Base-by-base conservation (phyloP, 192 early-diverging fungal genomes). In the Linnemannia hyalina region DNA sequence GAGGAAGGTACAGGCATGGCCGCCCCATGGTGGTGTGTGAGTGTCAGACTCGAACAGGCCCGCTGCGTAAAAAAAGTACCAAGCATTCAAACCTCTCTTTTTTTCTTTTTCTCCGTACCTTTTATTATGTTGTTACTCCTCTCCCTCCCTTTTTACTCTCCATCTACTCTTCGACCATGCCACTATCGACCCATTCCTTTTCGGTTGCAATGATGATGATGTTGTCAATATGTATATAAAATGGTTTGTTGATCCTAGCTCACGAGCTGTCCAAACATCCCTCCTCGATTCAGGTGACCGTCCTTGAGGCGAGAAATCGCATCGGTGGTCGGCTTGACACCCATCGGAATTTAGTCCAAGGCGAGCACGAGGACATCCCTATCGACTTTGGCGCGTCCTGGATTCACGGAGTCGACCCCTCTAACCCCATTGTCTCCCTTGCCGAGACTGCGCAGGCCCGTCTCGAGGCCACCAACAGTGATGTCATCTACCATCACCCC, bases 301-400 rank as follows among this genome's bases (percentile, higher is more conserved):
- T 86, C 29, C 79, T 86, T 26, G 84, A 86, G 68, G 84, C 84
- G 26, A 86, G 80, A 57, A 81, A 81, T 63, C 84, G 84, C 65
- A 76, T 86, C 38, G 84, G 84, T 3, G 84, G 84, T 10, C 72
- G 84, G 18, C 74, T 86, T n/a, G 79, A 86, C 72, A 86, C 84
- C 40, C 84, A 76, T 54, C 78, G 78, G 26, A 80, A 86, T 63
- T 72, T 86, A 23, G 38, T 81, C 42, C 36, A 75, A 23, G 74
- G 75, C 23, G 75, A 76, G 20, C 75, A 60, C 36, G 60, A 29
- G 22, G 85, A 81, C 20, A 79, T 88, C 74, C 81, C 87, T 26
- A 76, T 88, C 55, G 87, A 88, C 38, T 84, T 83, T 71, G 87
- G 87, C n/a, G 87, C 87, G 35, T 88, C 87, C 38, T 88, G 87